These are phyloP conservation scores for Monilinia laxa DNA, from an alignment of 2,329 filamentous ascomycete species.

Conservation along the genomic window DNA sequence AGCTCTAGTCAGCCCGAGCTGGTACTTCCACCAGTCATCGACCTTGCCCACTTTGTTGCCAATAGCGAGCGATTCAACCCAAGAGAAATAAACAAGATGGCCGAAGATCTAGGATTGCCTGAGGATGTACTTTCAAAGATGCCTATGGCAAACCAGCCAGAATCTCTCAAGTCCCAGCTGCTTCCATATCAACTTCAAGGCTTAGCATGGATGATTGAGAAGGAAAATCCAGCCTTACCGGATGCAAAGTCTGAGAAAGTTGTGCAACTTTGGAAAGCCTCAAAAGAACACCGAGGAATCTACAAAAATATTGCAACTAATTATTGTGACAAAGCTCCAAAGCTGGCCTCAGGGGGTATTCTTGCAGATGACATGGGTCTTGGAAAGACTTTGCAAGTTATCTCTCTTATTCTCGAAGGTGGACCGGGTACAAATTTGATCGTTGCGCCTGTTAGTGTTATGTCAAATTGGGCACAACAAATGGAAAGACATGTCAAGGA, in stretches of 20 bases:
- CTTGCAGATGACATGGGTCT: slow-evolving; percentile 94
- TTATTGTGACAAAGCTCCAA: slow-evolving; percentile 60
- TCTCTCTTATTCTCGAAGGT: slow-evolving; percentile 68
- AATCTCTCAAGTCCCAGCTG: slow-evolving; percentile 62
- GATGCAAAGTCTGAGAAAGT: slow-evolving; percentile 55
- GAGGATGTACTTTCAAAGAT: slow-evolving; percentile 70
- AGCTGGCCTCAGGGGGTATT: slow-evolving; percentile 75
- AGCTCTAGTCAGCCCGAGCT: slow-evolving; percentile 25
- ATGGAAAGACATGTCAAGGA: slow-evolving; percentile 68
- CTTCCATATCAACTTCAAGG: slow-evolving; percentile 79
- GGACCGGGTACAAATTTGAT: slow-evolving; percentile 68
- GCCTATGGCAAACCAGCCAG: slow-evolving; percentile 70
- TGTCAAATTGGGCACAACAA: slow-evolving; percentile 88
- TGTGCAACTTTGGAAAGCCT: slow-evolving; percentile 75
- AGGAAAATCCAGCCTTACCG: slow-evolving; percentile 70
- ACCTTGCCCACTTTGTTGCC: slow-evolving; percentile 57
- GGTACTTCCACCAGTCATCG: slow-evolving; percentile 29
- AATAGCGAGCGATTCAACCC: slow-evolving; percentile 65
- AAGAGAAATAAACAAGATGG: slow-evolving; percentile 68
- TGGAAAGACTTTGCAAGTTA: slow-evolving; percentile 84
- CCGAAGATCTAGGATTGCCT: slow-evolving; percentile 50
- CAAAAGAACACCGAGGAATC: slow-evolving; percentile 41
- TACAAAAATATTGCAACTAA: slow-evolving; percentile 72
- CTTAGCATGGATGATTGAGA: slow-evolving; percentile 75
- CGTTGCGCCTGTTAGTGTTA: slow-evolving; percentile 77